Evolutionary conservation across 345 rosid species (phyloP), one percentile per base, ranked within the genome.

Genomic region (Lenwebbia sp.): DNA sequence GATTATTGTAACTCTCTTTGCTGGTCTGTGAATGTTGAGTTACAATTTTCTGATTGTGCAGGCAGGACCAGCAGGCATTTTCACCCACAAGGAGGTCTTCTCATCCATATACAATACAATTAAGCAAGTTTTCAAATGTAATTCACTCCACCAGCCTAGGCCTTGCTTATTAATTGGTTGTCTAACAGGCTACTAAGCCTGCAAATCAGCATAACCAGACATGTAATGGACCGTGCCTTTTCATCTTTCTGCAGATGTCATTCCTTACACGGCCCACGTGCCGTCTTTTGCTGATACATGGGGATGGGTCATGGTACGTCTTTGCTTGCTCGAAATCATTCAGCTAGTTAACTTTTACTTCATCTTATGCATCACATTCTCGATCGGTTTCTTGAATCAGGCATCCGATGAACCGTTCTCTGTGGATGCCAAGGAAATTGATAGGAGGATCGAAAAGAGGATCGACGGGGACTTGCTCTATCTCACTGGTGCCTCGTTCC

Each of bases 61-160:
- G 98, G 98, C 99, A 83, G 98, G 99, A 86, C 99, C 99, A 50
- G 99, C 99, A 30, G 99, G 99, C 70, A 93, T 96, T 87, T 97
- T 93, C 92, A 95, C 97, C 85, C 99, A 97, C 91, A 95, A 93
- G 87, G 98, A 97, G 89, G 99, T 97, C 25, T 97, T 95, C 89
- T 88, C 98, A 33, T 96, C 98, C 44, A 97, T 97, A 85, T 93
- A 93, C 92, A 96, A 97, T 91, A 97, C 99, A 47, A 89, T 94
- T 92, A 96, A 92, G 78, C 99, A 96, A 85, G 99, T 96, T 85
- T 93, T 97, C 93, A 93, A 93, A 88, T 90, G 99, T 97, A 93
- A 92, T 4, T 52, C 41, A 54, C 84, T 33, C 84, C 4, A 33
- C 47, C 47, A 37, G 47, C 25, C 12, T 17, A 65, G 37, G 41